Conservation (phyloP, 129 eudicot genomes). For the Flaveria linearis region DNA sequence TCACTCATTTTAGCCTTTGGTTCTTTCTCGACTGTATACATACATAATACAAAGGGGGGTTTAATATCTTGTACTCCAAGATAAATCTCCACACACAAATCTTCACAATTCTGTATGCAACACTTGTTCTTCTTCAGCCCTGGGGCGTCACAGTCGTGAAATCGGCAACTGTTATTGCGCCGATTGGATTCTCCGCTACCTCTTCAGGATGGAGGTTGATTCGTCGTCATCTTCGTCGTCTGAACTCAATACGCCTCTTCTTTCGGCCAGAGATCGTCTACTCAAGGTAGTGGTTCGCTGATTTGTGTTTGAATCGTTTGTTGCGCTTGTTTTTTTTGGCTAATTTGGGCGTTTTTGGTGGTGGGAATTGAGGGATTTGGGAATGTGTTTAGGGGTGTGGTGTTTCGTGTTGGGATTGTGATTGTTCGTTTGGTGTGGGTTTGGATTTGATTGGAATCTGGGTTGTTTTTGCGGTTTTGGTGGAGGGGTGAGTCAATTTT, state of each 20-base stretch:
- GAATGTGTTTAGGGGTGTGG: slow-evolving; percentile 7
- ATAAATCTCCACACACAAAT: slow-evolving; percentile 6
- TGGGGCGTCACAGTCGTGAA: slow-evolving; percentile 60
- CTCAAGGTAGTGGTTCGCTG: slow-evolving; percentile 46
- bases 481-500: not conserved
- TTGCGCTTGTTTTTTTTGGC: not conserved
- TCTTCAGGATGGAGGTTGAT: slow-evolving; percentile 70
- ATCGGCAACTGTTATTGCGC: slow-evolving; percentile 54
- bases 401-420: not conserved
- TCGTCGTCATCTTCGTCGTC: slow-evolving; percentile 50
- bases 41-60: not conserved
- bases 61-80: slow-evolving; percentile 34
- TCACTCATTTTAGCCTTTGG: slow-evolving; percentile 26
- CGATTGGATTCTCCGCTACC: slow-evolving; percentile 55
- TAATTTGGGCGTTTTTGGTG: slow-evolving; percentile 21
- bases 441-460: not conserved
- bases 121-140: slow-evolving; percentile 28
- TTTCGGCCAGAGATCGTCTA: slow-evolving; percentile 59
- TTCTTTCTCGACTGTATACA: slow-evolving; percentile 31
- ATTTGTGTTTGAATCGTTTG: not conserved
- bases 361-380: slow-evolving; percentile 1
- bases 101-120: slow-evolving; percentile 22
- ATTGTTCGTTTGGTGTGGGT: not conserved
- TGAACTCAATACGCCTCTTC: slow-evolving; percentile 36
- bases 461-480: not conserved